Evolutionary conservation across 2,329 filamentous ascomycete species (phyloP).

Genomic region (Hypoxylon sp.): DNA sequence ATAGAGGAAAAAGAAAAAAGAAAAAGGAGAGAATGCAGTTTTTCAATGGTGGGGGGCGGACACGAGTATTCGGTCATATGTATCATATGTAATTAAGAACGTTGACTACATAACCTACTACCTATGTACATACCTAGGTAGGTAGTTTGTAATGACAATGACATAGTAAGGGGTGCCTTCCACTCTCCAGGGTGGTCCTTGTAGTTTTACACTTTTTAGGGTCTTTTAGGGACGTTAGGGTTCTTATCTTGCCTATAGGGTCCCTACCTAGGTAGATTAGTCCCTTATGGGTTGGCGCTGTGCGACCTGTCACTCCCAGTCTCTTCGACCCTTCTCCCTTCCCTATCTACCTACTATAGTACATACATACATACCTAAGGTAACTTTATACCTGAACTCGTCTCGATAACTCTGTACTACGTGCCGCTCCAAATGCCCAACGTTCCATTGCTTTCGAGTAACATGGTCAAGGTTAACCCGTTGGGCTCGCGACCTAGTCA

Average conservation of each 20-base stretch:
- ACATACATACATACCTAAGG: no score
- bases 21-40: constrained; percentile 16
- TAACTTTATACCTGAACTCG: constrained; percentile 7
- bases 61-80: no score
- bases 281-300: neutral
- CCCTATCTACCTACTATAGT: neutral
- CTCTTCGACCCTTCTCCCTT: neutral
- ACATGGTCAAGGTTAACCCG: constrained; percentile 17
- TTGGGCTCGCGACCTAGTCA: constrained; percentile 33
- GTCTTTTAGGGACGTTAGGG: neutral
- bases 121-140: no score
- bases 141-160: no score
- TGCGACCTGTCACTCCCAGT: constrained; percentile 1
- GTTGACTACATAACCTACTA: neutral
- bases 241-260: neutral
- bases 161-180: neutral
- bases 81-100: constrained; percentile 33
- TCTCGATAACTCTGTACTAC: constrained; percentile 10
- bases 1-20: constrained; percentile 6
- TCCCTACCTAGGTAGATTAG: neutral
- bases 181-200: neutral
- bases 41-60: constrained; percentile 16
- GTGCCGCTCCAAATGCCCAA: constrained; percentile 24
- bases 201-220: neutral
- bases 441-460: constrained; percentile 17